These are phyloP conservation scores for Melanopsichium pennsylvanicum DNA, from an alignment of 1,284 basidiomycete species.

Conservation along the genomic window DNA sequence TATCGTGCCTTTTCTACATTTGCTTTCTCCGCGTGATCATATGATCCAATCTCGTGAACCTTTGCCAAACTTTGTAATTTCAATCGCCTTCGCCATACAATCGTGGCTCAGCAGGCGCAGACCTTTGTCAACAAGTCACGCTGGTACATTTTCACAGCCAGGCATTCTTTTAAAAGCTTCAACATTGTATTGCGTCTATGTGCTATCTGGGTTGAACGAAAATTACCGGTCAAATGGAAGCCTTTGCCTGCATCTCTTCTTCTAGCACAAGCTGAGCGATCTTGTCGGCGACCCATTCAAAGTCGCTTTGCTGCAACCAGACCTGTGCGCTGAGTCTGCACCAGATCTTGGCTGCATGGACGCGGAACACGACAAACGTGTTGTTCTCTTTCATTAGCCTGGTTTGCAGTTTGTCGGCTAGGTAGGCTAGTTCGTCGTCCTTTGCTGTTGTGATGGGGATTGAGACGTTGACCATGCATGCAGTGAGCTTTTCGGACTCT, in stretches of 20 bases:
- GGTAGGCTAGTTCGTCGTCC: not conserved
- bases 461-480: constrained; percentile 45
- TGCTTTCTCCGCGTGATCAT: no score
- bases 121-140: no score
- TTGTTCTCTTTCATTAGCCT: constrained; percentile 18
- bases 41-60: no score
- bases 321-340: constrained; percentile 47
- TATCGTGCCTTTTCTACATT: no score
- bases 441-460: constrained; percentile 14
- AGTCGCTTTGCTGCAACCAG: constrained; percentile 47
- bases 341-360: constrained; percentile 48
- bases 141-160: no score
- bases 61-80: no score
- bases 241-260: constrained; percentile 14
- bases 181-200: not conserved
- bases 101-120: no score
- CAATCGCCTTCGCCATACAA: no score
- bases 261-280: constrained; percentile 15
- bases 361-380: constrained; percentile 33
- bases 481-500: constrained; percentile 20
- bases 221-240: constrained; percentile 1
- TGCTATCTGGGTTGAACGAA: no score
- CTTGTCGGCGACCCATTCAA: constrained; percentile 32
- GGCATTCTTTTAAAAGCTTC: no score
- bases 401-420: constrained; percentile 14